Evolutionary conservation across 805 yeast genomes (phyloP).

Genomic region (Brettanomyces bruxellensis): DNA sequence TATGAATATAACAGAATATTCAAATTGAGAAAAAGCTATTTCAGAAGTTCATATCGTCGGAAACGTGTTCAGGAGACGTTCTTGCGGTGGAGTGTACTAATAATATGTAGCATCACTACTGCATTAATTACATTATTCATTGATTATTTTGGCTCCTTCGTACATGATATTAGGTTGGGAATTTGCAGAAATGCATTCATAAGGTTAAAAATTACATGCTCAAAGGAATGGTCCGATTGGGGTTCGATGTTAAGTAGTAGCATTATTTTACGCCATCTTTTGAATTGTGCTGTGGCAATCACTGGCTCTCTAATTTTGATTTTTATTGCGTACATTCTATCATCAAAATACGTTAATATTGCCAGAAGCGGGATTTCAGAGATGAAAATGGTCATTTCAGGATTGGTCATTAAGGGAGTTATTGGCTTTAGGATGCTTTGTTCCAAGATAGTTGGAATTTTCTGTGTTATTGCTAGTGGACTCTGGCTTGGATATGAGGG

Average conservation of each 20-base stretch:
- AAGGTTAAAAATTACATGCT: constrained; percentile 24
- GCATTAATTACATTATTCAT: constrained; percentile 41
- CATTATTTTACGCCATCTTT: constrained; percentile 21
- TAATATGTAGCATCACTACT: constrained; percentile 34
- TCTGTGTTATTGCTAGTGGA: constrained; percentile 65
- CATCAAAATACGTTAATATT: constrained; percentile 28
- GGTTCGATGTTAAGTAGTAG: constrained; percentile 16
- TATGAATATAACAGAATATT: constrained; percentile 27
- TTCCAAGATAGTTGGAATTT: constrained; percentile 48
- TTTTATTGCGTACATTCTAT: constrained; percentile 25
- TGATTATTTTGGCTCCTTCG: constrained; percentile 40
- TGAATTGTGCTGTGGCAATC: constrained; percentile 29
- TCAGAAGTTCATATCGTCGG: constrained; percentile 1
- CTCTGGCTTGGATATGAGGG: constrained; percentile 84
- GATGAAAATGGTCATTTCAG: constrained; percentile 58
- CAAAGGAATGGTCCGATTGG: constrained; percentile 3
- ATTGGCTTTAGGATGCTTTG: constrained; percentile 43
- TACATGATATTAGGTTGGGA: constrained; percentile 47
- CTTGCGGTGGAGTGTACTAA: constrained; percentile 40
- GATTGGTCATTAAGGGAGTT: constrained; percentile 46
- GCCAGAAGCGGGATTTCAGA: constrained; percentile 66
- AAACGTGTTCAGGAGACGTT: constrained; percentile 12
- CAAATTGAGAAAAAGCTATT: constrained; percentile 7
- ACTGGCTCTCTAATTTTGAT: constrained; percentile 32
- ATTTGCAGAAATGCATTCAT: constrained; percentile 30